Base-by-base conservation (phyloP, 805 yeast species). In the Zygoascus flipseniorum region DNA sequence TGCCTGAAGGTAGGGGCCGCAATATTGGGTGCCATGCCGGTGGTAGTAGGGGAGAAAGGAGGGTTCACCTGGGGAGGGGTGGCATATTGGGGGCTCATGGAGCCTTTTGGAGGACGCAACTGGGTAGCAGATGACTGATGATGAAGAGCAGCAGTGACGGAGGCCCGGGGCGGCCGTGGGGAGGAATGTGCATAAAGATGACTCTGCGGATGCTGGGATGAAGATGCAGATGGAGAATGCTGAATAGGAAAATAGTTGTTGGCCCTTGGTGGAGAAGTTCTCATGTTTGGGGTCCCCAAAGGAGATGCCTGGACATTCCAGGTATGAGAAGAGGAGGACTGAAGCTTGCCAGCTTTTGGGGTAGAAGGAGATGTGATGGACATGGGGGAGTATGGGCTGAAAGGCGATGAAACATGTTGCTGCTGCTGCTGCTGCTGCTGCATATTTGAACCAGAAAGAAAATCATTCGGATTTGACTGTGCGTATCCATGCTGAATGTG, bases 1-100 rank as follows among this genome's bases (percentile, higher is more conserved):
- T 63, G 71, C 44, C 71, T 61, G 49, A 73, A 60, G 8, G 62
- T 58, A 26, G 66, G 70, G 28, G 65, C 61, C 2, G 66, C 58
- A 6, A 65, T 55, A 9, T 56, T 54, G 8, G 53, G 44, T 18
- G 54, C 50, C 10, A 53, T 45, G 13, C 39, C 20, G 26, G 52
- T 18, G 32, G 48, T 20, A 23, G 8, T 23, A 6, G 28, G 28
- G 28, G 28, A 23, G 28, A 23, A 23, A 23, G 28, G 28, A 23
- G 28, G 28, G 28, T 23, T 23, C 6, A 3, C 28, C 28, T 23
- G 28, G 8, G 47, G 35, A 10, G 47, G 20, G 20, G 31, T 10
- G 13, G 44, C 18, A 18, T 42, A 18, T 42, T 42, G 44, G 20
- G 26, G 44, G 16, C 26, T 18, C 44, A 42, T 19, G 26, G 44